Evolutionary conservation across 768 basidiomycete genomes (phyloP).

Genomic region (Trametes cingulata): DNA sequence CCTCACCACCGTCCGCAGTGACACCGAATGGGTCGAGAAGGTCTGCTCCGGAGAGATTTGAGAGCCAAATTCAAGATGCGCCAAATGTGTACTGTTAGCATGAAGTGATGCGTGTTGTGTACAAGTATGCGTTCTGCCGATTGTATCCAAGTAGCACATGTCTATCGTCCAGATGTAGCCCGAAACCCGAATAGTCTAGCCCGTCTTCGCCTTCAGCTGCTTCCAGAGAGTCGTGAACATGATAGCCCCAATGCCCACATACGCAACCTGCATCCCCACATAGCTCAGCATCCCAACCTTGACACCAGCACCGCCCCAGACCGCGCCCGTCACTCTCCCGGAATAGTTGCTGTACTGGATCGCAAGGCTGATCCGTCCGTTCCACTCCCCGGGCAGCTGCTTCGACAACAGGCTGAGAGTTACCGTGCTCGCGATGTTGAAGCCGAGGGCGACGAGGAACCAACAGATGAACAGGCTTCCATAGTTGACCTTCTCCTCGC

Average conservation of each 20-base stretch:
- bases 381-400: slow-evolving; percentile 65
- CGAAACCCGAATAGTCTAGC: slow-evolving; percentile 6
- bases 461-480: slow-evolving; percentile 48
- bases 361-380: slow-evolving; percentile 53
- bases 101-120: background rate
- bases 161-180: background rate
- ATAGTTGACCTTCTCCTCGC: slow-evolving; percentile 43
- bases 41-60: slow-evolving; percentile 68
- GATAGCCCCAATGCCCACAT: slow-evolving; percentile 58
- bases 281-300: slow-evolving; percentile 62
- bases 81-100: background rate
- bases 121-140: background rate
- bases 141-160: background rate
- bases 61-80: background rate
- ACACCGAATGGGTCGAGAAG: slow-evolving; percentile 78
- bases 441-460: slow-evolving; percentile 67
- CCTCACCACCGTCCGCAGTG: slow-evolving; percentile 82
- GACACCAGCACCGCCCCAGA: slow-evolving; percentile 67
- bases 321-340: slow-evolving; percentile 64
- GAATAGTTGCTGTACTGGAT: slow-evolving; percentile 72
- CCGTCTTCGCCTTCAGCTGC: slow-evolving; percentile 58
- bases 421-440: slow-evolving; percentile 71
- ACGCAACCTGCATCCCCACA: slow-evolving; percentile 57
- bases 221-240: slow-evolving; percentile 61
- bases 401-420: slow-evolving; percentile 69